These are phyloP conservation scores for Paulownia fortunei DNA, from an alignment of 257 asterid genomes.

Conservation along the genomic window DNA sequence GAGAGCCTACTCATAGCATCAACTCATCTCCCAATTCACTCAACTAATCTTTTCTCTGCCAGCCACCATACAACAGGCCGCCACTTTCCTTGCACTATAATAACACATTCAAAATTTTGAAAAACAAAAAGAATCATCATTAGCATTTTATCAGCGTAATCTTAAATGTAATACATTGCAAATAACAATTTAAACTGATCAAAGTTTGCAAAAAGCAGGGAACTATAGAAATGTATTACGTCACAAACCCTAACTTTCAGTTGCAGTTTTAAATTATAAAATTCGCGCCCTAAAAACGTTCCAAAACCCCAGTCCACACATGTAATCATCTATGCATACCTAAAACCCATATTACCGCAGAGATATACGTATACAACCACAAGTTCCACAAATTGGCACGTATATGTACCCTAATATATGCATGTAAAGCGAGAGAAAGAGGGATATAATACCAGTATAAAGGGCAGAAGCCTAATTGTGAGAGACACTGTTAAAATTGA, in stretches of 20 bases:
- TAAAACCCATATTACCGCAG: slow-evolving; percentile 21
- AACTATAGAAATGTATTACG: neutral
- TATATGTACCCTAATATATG: neutral
- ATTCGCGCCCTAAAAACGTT: slow-evolving; percentile 38
- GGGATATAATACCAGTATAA: neutral
- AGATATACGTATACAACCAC: slow-evolving; percentile 1
- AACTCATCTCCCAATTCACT: slow-evolving; percentile 47
- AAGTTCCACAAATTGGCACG: slow-evolving; percentile 10
- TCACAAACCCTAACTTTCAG: slow-evolving; percentile 41
- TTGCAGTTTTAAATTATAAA: slow-evolving; percentile 21
- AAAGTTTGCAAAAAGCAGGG: neutral
- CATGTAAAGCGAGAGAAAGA: neutral
- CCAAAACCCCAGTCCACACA: slow-evolving; percentile 29
- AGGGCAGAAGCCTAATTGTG: slow-evolving; percentile 4
- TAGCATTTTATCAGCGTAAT: slow-evolving; percentile 6
- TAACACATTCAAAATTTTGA: neutral
- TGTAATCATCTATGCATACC: slow-evolving; percentile 16
- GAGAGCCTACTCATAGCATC: slow-evolving; percentile 97
- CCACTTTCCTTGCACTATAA: slow-evolving; percentile 25
- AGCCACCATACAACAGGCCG: slow-evolving; percentile 32
- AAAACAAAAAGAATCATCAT: slow-evolving; percentile 13
- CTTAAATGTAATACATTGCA: neutral
- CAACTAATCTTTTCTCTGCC: slow-evolving; percentile 31
- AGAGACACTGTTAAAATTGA: slow-evolving; percentile 5
- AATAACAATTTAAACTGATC: slow-evolving; percentile 1